Conservation (phyloP, 78 protist species). For the Creolimax fragrantissima region DNA sequence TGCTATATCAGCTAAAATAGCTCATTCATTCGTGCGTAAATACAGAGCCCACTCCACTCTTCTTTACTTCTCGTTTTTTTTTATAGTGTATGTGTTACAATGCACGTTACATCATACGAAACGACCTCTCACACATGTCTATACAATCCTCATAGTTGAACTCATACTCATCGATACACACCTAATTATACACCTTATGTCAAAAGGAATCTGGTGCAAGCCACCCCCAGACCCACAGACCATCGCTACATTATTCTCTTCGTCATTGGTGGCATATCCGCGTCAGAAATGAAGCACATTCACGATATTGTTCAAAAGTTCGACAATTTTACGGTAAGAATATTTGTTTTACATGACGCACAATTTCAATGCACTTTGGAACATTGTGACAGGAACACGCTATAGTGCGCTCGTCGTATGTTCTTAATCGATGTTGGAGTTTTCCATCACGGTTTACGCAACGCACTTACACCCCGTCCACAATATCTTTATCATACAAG, state of each 20-base stretch:
- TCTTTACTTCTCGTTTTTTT: no score
- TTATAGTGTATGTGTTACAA: no score
- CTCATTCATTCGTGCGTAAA: no score
- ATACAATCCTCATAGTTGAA: no score
- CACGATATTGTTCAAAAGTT: neutral
- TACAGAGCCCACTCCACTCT: no score
- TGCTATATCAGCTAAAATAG: no score
- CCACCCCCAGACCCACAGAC: neutral
- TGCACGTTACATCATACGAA: no score
- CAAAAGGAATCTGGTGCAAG: neutral
- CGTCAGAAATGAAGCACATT: neutral
- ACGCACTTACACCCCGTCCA: neutral
- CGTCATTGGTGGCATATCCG: neutral
- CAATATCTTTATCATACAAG: neutral
- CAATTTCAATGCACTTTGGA: neutral
- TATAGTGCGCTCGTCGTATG: neutral
- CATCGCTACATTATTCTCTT: neutral
- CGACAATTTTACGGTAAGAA: neutral
- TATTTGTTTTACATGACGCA: neutral
- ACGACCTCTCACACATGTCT: no score
- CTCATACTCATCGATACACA: no score
- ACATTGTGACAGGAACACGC: neutral
- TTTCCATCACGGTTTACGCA: neutral
- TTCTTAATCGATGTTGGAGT: neutral
- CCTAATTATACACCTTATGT: neutral